Evolutionary conservation across 1,139 yeast species (phyloP).

Genomic region (Blastobotrys capitulatus): DNA sequence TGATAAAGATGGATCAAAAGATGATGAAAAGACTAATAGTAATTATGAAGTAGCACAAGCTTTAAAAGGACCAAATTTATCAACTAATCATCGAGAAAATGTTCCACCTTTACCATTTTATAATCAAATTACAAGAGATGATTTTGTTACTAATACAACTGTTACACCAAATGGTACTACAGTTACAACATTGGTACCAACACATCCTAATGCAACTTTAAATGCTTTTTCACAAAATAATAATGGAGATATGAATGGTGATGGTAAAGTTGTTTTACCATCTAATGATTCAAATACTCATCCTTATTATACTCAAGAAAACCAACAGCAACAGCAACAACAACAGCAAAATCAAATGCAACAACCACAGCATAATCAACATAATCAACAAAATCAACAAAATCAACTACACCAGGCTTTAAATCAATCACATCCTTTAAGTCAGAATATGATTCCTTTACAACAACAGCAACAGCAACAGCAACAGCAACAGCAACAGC

Average conservation of each 20-base stretch:
- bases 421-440: neutral
- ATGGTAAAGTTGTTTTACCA: too few relatives aligned
- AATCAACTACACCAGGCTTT: constrained; percentile 1
- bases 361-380: neutral
- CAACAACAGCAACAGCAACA: constrained; percentile 1
- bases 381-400: neutral
- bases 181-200: constrained; percentile 76
- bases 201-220: constrained; percentile 11
- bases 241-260: neutral
- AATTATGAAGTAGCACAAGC: constrained; percentile 22
- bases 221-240: neutral
- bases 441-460: neutral
- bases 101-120: constrained; percentile 80
- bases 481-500: neutral
- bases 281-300: neutral
- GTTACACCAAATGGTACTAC: constrained; percentile 94
- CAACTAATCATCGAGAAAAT: constrained; percentile 19
- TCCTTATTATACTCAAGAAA: too few relatives aligned
- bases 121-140: constrained; percentile 88
- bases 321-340: neutral
- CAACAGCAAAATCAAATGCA: neutral
- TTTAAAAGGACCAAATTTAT: constrained; percentile 27
- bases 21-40: neutral
- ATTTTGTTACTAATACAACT: constrained; percentile 75
- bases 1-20: constrained; percentile 13